Base-by-base conservation (phyloP, 352 stramenopile genomes). In the Globisporangium alternatum region DNA sequence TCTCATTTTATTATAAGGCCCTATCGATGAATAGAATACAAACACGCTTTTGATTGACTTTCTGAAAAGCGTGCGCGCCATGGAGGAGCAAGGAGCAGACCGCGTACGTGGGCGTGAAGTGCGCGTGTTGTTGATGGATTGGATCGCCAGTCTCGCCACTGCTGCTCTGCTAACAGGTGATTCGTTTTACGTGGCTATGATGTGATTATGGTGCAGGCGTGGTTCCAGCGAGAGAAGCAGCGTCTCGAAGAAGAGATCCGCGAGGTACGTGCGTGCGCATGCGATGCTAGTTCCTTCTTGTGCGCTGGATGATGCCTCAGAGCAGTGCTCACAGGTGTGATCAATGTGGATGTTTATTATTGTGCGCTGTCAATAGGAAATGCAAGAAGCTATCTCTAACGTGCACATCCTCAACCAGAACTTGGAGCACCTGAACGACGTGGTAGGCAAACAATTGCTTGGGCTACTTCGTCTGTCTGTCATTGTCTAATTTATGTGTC, bases 391-490 rank as follows among this genome's bases (percentile, higher is more conserved):
- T 4, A 76, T 90, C 33, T 90, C 82, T n/a, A 91, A 91, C 56
- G 77, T 91, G 25, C 80, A 93, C 55, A 93, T 91, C 57, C 63
- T 91, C 33, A 90, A 81, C 62, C 85, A 91, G 61, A 91, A 91
- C 48, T 70, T 93, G 53, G 85, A 91, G 56, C 85, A 93, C 54
- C 66, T 91, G 22, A 91, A 93, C 52, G 85, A 93, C 39, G 81
- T 93, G 60, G 85, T 93, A 53, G 30, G 78, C 17, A 30, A 10
- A 60, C 22, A 15, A 4, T n/a, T 17, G 13, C 13, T 22, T 30
- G 15, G 28, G 3, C n/a, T 49, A 13, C 10, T 56, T 37, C 12
- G 3, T 30, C 21, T 25, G n/a, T 17, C 65, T 28, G 3, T 25
- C 43, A 15, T 15, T 30, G 31, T 66, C 17, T 22, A 6, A 33